Base-by-base conservation (phyloP, 345 rosid genomes). In the Brassica napus region DNA sequence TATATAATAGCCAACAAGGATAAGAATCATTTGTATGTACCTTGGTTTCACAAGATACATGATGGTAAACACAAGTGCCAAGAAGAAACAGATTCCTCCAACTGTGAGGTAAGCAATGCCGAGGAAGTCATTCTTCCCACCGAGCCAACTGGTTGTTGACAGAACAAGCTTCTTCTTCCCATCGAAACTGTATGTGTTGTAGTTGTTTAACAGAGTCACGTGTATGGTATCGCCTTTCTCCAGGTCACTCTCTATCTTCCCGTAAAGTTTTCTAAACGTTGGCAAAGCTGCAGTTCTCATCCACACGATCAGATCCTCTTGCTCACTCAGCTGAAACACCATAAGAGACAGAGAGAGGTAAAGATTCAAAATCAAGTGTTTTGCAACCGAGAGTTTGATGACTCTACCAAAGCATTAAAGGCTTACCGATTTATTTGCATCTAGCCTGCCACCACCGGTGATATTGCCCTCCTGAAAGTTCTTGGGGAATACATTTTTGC, bases 271-370 rank as follows among this genome's bases (percentile, higher is more conserved):
- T 77, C 98, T 90, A 77, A 95, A 95, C 37, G 99, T 95, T 68
- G 99, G 99, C 78, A 95, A 86, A 6, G 99, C 99, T 66, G 99
- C 99, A 57, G 99, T 95, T 81, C 98, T 88, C 99, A 95, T 95
- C 99, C 98, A 95, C 72, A 95, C 99, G 21, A 95, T 91, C 63
- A 95, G 97, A 81, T 91, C 91, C 83, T 95, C 99, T 79, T 95
- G 99, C 75, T 91, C 79, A 71, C 92, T 91, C 85, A 95, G 83
- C 98, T 95, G 71, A 63, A 59, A 70, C 76, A 73, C 61, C 75
- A 71, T 5, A 32, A 68, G 34, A 71, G 9, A 23, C 4, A 44
- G 16, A 72, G 2, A 55, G 8, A 59, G 1, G 31, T 28, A 39
- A n/a, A 74, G 39, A 68, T 14, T 4, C 62, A 5, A 69, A 63